A percentile compares a stretch with the other conserved stretches of the same genome.
These are phyloP conservation scores for Sclerotinia minor DNA, from an alignment of 2,329 filamentous ascomycete species.

Conservation along the genomic window DNA sequence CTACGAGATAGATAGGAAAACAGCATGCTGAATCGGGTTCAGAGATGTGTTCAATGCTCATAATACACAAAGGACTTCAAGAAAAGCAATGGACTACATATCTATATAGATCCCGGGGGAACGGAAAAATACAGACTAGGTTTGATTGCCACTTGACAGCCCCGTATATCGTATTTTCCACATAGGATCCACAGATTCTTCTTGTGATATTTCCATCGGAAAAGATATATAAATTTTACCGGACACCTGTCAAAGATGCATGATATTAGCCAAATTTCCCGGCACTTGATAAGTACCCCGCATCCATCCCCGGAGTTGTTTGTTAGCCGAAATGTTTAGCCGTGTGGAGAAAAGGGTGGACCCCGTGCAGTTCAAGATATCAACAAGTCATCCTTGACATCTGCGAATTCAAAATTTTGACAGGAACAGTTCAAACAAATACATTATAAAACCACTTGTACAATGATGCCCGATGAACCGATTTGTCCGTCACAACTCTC, in stretches of 20 bases:
- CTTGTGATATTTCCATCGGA: neutral
- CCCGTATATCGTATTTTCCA: neutral
- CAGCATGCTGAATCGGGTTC: neutral
- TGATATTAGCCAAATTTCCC: neutral
- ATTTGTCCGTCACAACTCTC: too few species aligned
- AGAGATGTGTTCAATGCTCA: neutral
- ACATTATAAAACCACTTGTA: too few species aligned
- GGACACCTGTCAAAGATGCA: neutral
- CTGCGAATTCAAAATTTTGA: too few species aligned
- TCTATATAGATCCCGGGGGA: neutral
- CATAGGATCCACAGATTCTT: neutral
- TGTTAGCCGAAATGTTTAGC: too few species aligned
- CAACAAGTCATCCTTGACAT: too few species aligned
- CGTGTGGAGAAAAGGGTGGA: too few species aligned
- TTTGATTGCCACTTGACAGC: slow-evolving; percentile 7
- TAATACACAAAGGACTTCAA: neutral
- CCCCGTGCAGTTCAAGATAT: too few species aligned
- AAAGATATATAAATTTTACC: neutral
- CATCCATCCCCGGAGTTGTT: neutral
- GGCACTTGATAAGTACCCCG: slow-evolving; percentile 1
- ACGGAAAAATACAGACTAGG: neutral
- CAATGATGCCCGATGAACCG: too few species aligned
- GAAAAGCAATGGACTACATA: neutral
- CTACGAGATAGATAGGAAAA: neutral
- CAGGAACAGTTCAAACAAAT: too few species aligned